Percentiles rank a stretch among this genome's conserved stretches.
Evolutionary conservation across 2,329 filamentous ascomycete species (phyloP).

Genomic region (Xylaria arbuscula): DNA sequence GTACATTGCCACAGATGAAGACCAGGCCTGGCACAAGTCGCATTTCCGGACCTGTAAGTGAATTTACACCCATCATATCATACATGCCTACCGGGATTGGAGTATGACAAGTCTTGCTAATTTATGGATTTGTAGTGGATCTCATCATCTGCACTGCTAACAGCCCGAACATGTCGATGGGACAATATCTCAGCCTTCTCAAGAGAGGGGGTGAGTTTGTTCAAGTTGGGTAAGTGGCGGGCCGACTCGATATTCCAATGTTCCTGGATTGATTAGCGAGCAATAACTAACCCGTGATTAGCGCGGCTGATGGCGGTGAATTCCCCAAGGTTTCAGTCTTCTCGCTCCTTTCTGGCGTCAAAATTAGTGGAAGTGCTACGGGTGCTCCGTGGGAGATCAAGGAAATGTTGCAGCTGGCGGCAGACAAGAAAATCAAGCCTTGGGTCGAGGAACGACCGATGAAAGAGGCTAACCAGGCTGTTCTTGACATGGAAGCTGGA

Average conservation of each 20-base stretch:
- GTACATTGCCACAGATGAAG: conserved; percentile 59
- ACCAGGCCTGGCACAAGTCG: conserved; percentile 65
- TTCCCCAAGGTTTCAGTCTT: conserved; percentile 64
- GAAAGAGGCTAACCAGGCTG: conserved; percentile 66
- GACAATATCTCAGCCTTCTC: conserved; percentile 71
- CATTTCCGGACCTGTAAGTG: conserved; percentile 55
- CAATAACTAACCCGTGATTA: conserved; percentile 27
- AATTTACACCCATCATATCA: not conserved
- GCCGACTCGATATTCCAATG: not conserved
- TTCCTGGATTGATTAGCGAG: not conserved
- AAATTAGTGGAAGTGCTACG: conserved; percentile 60
- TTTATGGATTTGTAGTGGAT: conserved; percentile 55
- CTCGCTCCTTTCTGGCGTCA: conserved; percentile 66
- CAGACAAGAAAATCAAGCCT: conserved; percentile 66
- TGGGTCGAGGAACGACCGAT: conserved; percentile 67
- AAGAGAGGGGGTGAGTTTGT: conserved; percentile 70
- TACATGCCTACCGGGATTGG: no score
- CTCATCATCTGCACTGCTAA: conserved; percentile 70
- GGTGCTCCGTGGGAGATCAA: conserved; percentile 68
- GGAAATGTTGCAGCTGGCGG: conserved; percentile 71
- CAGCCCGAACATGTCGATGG: conserved; percentile 66
- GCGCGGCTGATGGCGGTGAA: conserved; percentile 67
- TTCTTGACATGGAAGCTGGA: conserved; percentile 67
- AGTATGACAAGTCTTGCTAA: conserved; percentile 8
- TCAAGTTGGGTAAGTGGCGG: conserved; percentile 64